Evolutionary conservation across 2,329 filamentous ascomycete species (phyloP).

Genomic region (Colletotrichum limetticola): DNA sequence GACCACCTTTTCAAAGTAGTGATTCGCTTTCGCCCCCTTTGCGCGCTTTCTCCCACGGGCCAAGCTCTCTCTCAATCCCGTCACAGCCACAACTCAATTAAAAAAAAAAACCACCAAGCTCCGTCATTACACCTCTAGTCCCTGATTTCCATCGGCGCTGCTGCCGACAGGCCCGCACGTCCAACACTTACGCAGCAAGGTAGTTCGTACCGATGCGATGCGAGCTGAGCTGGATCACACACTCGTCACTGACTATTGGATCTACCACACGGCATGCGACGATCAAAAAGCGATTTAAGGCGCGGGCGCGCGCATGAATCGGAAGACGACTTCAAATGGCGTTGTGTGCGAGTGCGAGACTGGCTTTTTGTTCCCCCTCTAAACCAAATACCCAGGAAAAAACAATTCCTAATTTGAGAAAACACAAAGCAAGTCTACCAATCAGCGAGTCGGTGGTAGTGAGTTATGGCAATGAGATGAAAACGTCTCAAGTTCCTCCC

Average conservation of each 20-base stretch:
- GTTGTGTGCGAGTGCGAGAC: neutral
- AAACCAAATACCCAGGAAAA: neutral
- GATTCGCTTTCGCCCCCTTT: constrained; percentile 28
- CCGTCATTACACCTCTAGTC: constrained; percentile 14
- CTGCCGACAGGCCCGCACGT: neutral
- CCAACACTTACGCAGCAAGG: too few species aligned
- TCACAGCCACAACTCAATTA: constrained; percentile 31
- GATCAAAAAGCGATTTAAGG: neutral
- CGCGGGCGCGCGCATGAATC: neutral
- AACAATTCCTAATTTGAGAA: neutral
- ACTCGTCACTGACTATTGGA: neutral
- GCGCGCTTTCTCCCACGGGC: neutral
- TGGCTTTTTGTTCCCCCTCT: neutral
- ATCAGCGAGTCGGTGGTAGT: neutral
- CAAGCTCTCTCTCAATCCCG: neutral
- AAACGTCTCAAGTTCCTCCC: neutral
- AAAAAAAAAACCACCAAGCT: neutral
- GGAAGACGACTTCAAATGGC: neutral
- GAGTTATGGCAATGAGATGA: neutral
- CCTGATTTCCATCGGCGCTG: neutral
- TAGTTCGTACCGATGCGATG: neutral
- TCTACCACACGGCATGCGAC: neutral
- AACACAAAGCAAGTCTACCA: neutral
- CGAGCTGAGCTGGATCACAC: neutral
- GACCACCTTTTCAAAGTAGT: constrained; percentile 6